phyloP scores from a whole-genome alignment of 768 basidiomycete genomes.

The Leccinum aurantiacum region DNA sequence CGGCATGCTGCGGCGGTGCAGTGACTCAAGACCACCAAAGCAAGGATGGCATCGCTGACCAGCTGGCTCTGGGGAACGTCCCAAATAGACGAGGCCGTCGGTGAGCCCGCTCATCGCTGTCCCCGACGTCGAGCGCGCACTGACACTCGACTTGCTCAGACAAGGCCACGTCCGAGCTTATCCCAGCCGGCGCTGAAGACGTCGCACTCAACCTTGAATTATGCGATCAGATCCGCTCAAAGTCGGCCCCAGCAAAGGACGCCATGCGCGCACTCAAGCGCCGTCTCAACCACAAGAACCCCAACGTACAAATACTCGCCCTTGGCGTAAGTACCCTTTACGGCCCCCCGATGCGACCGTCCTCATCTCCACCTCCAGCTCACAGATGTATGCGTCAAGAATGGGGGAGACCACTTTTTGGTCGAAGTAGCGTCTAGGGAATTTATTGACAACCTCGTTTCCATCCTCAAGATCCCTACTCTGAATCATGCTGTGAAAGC shows the following conservation, averaged over 20 bases:
- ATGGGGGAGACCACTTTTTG: conserved; percentile 92
- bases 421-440: conserved; percentile 82
- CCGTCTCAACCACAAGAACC: conserved; percentile 90
- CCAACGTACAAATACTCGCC: conserved; percentile 90
- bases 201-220: conserved; percentile 94
- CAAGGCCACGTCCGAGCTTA: conserved; percentile 90
- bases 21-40: conserved; percentile 13
- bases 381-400: conserved; percentile 92
- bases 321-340: conserved; percentile 59
- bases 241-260: conserved; percentile 79
- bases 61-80: conserved; percentile 81
- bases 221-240: conserved; percentile 94
- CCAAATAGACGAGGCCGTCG: conserved; percentile 80
- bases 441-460: conserved; percentile 91
- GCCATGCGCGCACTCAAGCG: conserved; percentile 88
- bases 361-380: conserved; percentile 46
- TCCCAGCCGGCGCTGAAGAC: conserved; percentile 82
- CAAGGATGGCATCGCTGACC: conserved; percentile 56
- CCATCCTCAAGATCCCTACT: conserved; percentile 74
- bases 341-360: neutral
- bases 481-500: conserved; percentile 83
- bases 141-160: conserved; percentile 51
- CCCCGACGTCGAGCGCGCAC: conserved; percentile 5
- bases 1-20: conserved; percentile 21
- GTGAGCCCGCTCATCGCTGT: conserved; percentile 42